Base-by-base conservation (phyloP, 805 yeast species). In the Nakazawaea ernobii region DNA sequence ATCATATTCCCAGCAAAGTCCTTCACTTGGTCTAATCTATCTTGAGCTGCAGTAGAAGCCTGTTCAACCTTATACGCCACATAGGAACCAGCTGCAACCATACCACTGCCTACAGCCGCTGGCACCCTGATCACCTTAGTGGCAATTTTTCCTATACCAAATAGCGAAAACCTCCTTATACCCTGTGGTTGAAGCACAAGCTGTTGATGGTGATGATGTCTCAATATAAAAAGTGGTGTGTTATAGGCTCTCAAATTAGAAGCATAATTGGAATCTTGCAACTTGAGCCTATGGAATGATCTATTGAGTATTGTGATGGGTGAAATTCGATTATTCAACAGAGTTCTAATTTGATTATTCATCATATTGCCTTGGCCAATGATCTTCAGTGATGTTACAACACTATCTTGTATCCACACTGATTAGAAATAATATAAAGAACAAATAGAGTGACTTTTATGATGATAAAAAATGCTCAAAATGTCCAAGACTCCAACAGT, bases 1-100 rank as follows among this genome's bases (percentile, higher is more conserved):
- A 74, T 65, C 27, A 76, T 61, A 27, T 75, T 77, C 33, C 75
- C 77, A 0, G 87, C 79, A 39, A 80, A 62, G 47, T 84, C 96
- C 46, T 78, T 78, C 26, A 84, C 69, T 49, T 79, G 71, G 8
- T 73, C 70, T 38, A 92, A 56, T 58, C 80, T 79, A 51, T 86
- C 95, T 46, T 73, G 73, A 0, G 96, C 79, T 56, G 77, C 87
- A 35, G 63, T 71, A 0, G 87, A 74, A 1, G 95, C 95, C 63
- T 92, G 95, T 45, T 90, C 95, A 8, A 91, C 86, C 62, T 94
- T 92, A 63, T 91, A 91, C 15, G 91, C 89, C 42, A 92, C 82
- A 60, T 90, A 94, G 2, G 96, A 84, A 0, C 96, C 95, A 7
- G 95, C 96, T 9, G 97, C 98, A 2, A 95, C 97, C 32, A 90